Evolutionary conservation across 768 basidiomycete genomes (phyloP), one percentile per base, ranked within the genome.

Genomic region (Cystobasidiopsis lactophilus): DNA sequence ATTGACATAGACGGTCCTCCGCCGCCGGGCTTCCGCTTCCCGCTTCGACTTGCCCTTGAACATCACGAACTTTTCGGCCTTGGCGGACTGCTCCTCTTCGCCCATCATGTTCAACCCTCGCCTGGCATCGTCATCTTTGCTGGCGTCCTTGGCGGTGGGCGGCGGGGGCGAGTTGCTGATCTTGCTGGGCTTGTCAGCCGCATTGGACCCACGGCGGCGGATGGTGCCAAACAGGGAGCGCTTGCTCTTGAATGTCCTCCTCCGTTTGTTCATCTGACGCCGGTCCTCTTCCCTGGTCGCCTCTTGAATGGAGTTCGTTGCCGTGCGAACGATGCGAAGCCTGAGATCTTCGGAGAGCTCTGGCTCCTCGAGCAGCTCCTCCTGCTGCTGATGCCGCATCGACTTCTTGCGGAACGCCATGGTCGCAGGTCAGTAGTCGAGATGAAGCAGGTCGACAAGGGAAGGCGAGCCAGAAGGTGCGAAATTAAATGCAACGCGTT

Each of bases 301-400:
- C 66, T 89, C 86, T 56, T 83, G 81, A 57, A 93, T 78, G 43
- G 82, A 83, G 19, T 82, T 85, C 1, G 83, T 82, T 14, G 89
- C 85, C 1, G 89, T 91, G 59, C 82, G 79, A 16, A 86, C 84
- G 0, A 85, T 93, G 50, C 84, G 77, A 51, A 95, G 72, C 37
- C 86, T n/a, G n/a, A n/a, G n/a, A n/a, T n/a, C n/a, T n/a, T n/a
- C n/a, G n/a, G n/a, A n/a, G n/a, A n/a, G n/a, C n/a, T n/a, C n/a
- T n/a, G n/a, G n/a, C n/a, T n/a, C n/a, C n/a, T n/a, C n/a, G n/a
- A n/a, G n/a, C n/a, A n/a, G n/a, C n/a, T n/a, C n/a, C n/a, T n/a
- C n/a, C n/a, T n/a, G n/a, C n/a, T n/a, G n/a, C n/a, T n/a, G n/a
- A n/a, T n/a, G n/a, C n/a, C n/a, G n/a, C n/a, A n/a, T n/a, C n/a